phyloP scores from a whole-genome alignment of 2,329 filamentous ascomycete genomes.

The Fusarium foetens region DNA sequence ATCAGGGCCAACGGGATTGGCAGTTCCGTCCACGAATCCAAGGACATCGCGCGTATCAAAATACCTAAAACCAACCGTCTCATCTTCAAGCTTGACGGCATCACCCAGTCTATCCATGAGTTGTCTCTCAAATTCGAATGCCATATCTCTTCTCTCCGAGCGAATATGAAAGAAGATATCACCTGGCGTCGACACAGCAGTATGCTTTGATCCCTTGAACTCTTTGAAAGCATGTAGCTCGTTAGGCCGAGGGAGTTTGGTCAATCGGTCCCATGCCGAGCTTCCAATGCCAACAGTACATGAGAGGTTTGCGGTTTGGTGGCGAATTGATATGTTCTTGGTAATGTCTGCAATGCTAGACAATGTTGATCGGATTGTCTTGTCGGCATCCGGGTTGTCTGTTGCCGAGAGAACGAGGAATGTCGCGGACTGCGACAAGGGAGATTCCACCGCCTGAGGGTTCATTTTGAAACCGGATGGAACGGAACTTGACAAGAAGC shows the following conservation, averaged over 20 bases:
- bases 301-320: conserved; percentile 55
- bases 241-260: conserved; percentile 54
- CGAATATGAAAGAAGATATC: conserved; percentile 69
- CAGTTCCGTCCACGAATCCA: conserved; percentile 69
- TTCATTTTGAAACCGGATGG: conserved; percentile 20
- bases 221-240: conserved; percentile 63
- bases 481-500: neutral
- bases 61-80: conserved; percentile 67
- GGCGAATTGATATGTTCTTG: conserved; percentile 65
- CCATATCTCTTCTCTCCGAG: conserved; percentile 64
- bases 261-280: conserved; percentile 61
- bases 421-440: conserved; percentile 62
- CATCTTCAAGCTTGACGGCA: conserved; percentile 60
- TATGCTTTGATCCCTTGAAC: conserved; percentile 60
- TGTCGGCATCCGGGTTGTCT: conserved; percentile 48
- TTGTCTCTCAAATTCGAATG: conserved; percentile 68
- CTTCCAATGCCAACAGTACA: conserved; percentile 67
- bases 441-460: conserved; percentile 59
- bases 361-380: conserved; percentile 56
- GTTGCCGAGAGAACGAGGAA: conserved; percentile 62
- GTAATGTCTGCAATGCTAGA: conserved; percentile 56
- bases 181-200: conserved; percentile 64
- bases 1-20: conserved; percentile 62
- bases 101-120: conserved; percentile 60
- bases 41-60: conserved; percentile 68